A percentile compares a stretch with the other conserved stretches of the same genome.
Conservation (phyloP, 106 monocot species). For the Acorus gramineus region DNA sequence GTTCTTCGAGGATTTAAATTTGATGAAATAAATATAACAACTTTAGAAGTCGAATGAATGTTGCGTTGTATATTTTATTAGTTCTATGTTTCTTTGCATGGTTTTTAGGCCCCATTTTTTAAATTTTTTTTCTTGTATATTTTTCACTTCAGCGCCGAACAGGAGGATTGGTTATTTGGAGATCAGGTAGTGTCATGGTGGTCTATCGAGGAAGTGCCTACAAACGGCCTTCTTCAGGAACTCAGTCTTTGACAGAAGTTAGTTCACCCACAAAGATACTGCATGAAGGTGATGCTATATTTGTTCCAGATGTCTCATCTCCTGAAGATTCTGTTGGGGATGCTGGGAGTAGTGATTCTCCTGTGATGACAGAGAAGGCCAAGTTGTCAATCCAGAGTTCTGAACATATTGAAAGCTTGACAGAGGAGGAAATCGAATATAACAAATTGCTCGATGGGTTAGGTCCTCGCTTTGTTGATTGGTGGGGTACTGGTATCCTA, state of each 20-base stretch:
- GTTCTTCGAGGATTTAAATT: too few species aligned
- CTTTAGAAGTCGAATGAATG: too few species aligned
- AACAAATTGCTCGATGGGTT: slow-evolving; percentile 64
- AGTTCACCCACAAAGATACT: slow-evolving; percentile 14
- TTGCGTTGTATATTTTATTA: too few species aligned
- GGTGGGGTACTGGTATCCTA: slow-evolving; percentile 93
- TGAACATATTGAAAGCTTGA: slow-evolving; percentile 36
- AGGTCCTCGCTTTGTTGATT: slow-evolving; percentile 93
- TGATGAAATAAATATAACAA: too few species aligned
- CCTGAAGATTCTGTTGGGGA: slow-evolving; percentile 14
- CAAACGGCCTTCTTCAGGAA: slow-evolving; percentile 28
- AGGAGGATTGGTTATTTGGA: slow-evolving; percentile 90
- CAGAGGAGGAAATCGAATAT: slow-evolving; percentile 77
- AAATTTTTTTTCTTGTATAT: slow-evolving; percentile 3
- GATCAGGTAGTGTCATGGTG: slow-evolving; percentile 97
- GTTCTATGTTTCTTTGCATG: background rate
- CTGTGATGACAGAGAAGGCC: slow-evolving; percentile 12
- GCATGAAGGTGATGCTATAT: slow-evolving; percentile 30
- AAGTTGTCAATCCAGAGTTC: slow-evolving; percentile 12
- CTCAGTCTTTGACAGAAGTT: slow-evolving; percentile 15
- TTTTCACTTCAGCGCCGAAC: slow-evolving; percentile 64
- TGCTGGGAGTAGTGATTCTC: slow-evolving; percentile 10
- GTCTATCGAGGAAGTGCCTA: slow-evolving; percentile 78
- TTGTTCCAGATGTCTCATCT: slow-evolving; percentile 55
- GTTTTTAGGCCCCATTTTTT: background rate